phyloP scores from a whole-genome alignment of 192 early-diverging fungal genomes.

The Backusella liffmaniae region DNA sequence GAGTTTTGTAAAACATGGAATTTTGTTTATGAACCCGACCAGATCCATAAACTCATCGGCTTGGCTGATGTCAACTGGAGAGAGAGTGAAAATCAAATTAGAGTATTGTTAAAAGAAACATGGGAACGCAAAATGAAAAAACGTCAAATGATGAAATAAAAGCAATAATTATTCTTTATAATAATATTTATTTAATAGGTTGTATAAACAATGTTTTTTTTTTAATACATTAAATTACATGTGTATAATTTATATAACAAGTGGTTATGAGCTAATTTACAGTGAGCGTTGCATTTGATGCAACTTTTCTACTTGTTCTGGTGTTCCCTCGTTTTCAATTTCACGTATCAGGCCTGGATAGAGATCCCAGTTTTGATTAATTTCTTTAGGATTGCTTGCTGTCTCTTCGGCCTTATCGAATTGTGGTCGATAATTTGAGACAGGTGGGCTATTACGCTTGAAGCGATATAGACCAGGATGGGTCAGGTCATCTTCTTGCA shows the following conservation, averaged over 20 bases:
- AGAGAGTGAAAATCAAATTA: conserved; percentile 51
- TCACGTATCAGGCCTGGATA: conserved; percentile 17
- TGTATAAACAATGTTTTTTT: not conserved
- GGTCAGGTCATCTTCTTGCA: conserved; percentile 10
- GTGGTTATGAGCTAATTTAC: not conserved
- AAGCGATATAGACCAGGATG: conserved; percentile 5
- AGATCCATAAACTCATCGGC: conserved; percentile 57
- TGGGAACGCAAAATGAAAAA: conserved; percentile 46
- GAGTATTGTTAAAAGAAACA: conserved; percentile 37
- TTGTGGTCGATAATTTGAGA: not conserved
- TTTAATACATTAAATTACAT: not conserved
- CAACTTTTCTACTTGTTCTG: conserved; percentile 16
- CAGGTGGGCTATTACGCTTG: not conserved
- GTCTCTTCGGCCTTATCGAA: not conserved
- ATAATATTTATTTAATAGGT: not conserved
- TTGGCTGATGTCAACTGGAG: conserved; percentile 55
- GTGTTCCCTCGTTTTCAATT: conserved; percentile 8
- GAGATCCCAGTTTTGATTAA: conserved; percentile 8
- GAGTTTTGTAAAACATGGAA: conserved; percentile 70
- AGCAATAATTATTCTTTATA: not conserved
- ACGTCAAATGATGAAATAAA: not conserved
- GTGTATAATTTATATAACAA: not conserved
- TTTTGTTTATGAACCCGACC: conserved; percentile 62
- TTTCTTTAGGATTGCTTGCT: too few species aligned
- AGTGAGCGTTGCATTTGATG: conserved; percentile 9